Percentiles rank a stretch among this genome's conserved stretches.
Conservation (phyloP, 768 basidiomycete genomes). For the Mrakia blollopis region DNA sequence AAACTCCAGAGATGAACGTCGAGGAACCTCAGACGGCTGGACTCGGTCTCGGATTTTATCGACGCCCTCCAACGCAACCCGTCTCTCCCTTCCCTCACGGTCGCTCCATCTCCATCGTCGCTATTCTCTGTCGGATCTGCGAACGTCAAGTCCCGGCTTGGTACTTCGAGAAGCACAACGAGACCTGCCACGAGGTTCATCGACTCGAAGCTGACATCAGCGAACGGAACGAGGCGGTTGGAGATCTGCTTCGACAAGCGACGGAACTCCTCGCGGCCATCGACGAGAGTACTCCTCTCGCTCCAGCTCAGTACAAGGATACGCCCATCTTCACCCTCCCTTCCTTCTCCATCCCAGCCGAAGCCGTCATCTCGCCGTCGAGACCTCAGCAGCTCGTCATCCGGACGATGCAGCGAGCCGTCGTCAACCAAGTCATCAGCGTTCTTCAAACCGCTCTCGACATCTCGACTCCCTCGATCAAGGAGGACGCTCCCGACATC, state of each 20-base stretch:
- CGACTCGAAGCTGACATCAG: conserved; percentile 90
- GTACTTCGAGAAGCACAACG: conserved; percentile 99
- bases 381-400: conserved; percentile 29
- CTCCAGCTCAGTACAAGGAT: conserved; percentile 69
- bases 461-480: conserved; percentile 78
- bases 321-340: conserved; percentile 64
- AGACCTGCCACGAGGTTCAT: conserved; percentile 94
- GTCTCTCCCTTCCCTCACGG: conserved; percentile 56
- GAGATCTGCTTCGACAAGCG: conserved; percentile 63
- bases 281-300: conserved; percentile 46
- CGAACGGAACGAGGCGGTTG: conserved; percentile 87
- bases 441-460: conserved; percentile 72
- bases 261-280: conserved; percentile 10
- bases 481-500: conserved; percentile 76
- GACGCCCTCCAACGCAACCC: conserved; percentile 33
- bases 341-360: conserved; percentile 1
- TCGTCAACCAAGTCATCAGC: conserved; percentile 82
- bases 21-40: conserved; percentile 14
- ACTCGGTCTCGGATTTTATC: conserved; percentile 19
- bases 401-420: conserved; percentile 50
- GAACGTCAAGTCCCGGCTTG: conserved; percentile 94
- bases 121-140: conserved; percentile 93
- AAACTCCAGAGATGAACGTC: not conserved
- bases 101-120: conserved; percentile 70
- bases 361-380: conserved; percentile 22